Percentiles rank a stretch among this genome's conserved stretches.
These are phyloP conservation scores for Gliomastix tumulicola DNA, from an alignment of 2,329 filamentous ascomycete genomes.

Conservation along the genomic window DNA sequence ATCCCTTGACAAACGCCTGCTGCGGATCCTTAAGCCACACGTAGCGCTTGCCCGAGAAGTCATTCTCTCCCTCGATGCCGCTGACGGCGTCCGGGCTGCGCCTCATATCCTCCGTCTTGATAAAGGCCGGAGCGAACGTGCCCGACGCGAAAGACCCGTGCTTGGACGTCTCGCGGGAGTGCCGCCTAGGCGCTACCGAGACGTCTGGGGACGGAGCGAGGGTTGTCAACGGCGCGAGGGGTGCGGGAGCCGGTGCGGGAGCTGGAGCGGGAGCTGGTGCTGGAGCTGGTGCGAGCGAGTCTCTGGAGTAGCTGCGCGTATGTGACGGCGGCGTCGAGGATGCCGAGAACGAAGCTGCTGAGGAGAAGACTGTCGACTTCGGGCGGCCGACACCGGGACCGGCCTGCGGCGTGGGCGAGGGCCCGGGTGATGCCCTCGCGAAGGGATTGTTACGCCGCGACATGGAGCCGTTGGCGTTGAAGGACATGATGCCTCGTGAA, in stretches of 20 bases:
- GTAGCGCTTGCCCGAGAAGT: conserved; percentile 97
- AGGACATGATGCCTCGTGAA: conserved; percentile 21
- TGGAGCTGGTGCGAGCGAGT: conserved; percentile 18
- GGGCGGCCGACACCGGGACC: conserved; percentile 44
- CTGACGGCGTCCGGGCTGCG: conserved; percentile 47
- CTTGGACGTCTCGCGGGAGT: conserved; percentile 53
- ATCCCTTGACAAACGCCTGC: conserved; percentile 84
- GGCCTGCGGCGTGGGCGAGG: conserved; percentile 54
- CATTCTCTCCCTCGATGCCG: conserved; percentile 92
- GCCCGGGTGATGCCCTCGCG: conserved; percentile 54
- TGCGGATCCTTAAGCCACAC: conserved; percentile 91
- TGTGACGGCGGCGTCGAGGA: conserved; percentile 42
- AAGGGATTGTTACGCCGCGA: conserved; percentile 80
- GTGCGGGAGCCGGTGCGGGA: neutral
- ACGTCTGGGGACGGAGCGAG: too few species aligned
- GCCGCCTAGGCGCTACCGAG: conserved; percentile 8
- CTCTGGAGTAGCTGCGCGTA: conserved; percentile 62
- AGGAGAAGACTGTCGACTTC: conserved; percentile 58
- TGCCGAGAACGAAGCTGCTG: neutral
- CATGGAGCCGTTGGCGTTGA: conserved; percentile 32
- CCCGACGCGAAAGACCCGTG: conserved; percentile 58
- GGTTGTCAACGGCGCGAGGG: too few species aligned
- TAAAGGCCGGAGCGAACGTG: conserved; percentile 95
- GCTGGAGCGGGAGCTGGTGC: neutral
- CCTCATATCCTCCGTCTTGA: conserved; percentile 76